Conservation (phyloP, 306 rosid genomes). For the Quercus berberidifolia region DNA sequence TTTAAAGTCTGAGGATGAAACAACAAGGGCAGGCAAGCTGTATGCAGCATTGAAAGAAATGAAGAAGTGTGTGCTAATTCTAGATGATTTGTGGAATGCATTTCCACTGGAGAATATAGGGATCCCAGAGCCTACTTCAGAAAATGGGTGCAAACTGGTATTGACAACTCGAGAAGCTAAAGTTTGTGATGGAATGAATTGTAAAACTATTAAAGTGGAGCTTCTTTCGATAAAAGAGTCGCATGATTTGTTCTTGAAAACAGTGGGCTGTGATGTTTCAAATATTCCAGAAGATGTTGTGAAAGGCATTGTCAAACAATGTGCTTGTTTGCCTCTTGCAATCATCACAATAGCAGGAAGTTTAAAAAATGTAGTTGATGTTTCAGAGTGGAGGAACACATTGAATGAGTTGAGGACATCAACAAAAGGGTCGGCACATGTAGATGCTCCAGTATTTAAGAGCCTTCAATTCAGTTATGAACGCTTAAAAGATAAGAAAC, state of each 20-base stretch:
- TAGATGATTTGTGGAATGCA: too few species aligned
- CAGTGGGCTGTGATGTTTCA: not conserved
- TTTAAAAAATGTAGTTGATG: not conserved
- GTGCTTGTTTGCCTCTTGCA: constrained; percentile 12
- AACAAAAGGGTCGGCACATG: not conserved
- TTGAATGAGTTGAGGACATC: constrained; percentile 11
- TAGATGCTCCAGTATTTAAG: constrained; percentile 17
- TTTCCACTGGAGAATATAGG: too few species aligned
- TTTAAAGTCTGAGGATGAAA: too few species aligned
- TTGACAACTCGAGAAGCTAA: too few species aligned
- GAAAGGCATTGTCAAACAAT: fast-evolving
- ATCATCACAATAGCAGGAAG: constrained; percentile 8
- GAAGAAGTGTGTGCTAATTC: too few species aligned
- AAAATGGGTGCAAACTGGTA: not conserved
- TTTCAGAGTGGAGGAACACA: constrained; percentile 10
- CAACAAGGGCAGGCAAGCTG: too few species aligned
- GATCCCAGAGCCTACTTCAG: too few species aligned
- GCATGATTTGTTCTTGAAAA: constrained; percentile 13
- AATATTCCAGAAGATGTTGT: not conserved
- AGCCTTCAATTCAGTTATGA: constrained; percentile 23
- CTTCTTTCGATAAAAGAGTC: not conserved
- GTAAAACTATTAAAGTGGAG: not conserved
- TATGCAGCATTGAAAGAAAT: too few species aligned
- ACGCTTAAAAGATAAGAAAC: not conserved
- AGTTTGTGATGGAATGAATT: too few species aligned